Evolutionary conservation across 345 rosid genomes (phyloP).

Genomic region (Gossypium mustelinum): DNA sequence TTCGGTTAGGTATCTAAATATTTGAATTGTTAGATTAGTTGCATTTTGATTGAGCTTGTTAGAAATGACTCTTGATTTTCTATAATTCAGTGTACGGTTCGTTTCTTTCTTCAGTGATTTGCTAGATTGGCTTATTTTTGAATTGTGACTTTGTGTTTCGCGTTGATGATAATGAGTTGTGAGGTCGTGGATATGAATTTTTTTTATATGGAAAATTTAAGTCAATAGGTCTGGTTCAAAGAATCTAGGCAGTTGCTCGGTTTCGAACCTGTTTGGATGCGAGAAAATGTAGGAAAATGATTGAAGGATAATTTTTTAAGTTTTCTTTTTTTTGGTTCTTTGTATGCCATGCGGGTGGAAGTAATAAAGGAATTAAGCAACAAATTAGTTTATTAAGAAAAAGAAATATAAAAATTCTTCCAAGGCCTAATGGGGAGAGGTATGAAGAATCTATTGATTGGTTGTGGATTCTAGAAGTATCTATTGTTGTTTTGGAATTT

Average conservation of each 20-base stretch:
- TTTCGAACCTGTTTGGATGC: not conserved
- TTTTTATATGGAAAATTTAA: not conserved
- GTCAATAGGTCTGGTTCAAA: not conserved
- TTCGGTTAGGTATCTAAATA: not conserved
- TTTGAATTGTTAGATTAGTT: slow-evolving; percentile 12
- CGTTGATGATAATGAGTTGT: not conserved
- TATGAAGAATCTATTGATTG: not conserved
- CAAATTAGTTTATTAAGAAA: not conserved
- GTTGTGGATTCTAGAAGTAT: not conserved
- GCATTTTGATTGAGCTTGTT: slow-evolving; percentile 15
- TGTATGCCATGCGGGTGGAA: not conserved
- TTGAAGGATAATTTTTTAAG: not conserved
- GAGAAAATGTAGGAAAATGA: slow-evolving; percentile 1
- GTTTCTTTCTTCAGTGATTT: not conserved
- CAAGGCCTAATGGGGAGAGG: not conserved
- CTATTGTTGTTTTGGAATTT: not conserved
- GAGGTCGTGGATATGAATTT: slow-evolving; percentile 6
- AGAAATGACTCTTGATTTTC: not conserved
- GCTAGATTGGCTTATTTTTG: not conserved
- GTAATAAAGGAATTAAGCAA: not conserved
- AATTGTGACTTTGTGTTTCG: not conserved
- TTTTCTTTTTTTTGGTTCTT: not conserved
- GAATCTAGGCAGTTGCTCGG: not conserved
- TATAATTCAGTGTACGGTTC: not conserved
- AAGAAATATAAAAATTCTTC: not conserved